Conservation (phyloP, 306 rosid species). For the Cicer bijugum region DNA sequence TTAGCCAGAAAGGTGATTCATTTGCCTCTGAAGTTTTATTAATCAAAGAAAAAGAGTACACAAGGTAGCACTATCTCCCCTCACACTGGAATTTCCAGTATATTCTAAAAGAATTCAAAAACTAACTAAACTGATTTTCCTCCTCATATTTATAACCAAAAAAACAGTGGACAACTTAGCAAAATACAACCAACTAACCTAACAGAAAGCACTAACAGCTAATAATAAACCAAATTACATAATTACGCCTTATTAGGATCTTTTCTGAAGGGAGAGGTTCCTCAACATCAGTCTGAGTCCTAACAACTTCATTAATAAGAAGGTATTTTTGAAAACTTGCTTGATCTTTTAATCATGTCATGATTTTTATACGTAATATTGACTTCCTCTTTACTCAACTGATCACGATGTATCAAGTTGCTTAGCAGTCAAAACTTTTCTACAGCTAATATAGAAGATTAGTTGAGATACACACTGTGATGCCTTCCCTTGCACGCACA, state of each 20-base stretch:
- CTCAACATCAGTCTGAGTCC: not conserved
- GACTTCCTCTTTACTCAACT: not conserved
- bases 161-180: not conserved
- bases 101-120: not conserved
- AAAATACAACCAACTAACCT: not conserved
- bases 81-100: conserved; percentile 2
- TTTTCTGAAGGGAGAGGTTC: not conserved
- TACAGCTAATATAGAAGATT: not conserved
- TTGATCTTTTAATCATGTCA: not conserved
- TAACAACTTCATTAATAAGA: not conserved
- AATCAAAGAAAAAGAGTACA: not conserved
- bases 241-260: not conserved
- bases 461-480: not conserved
- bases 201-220: not conserved
- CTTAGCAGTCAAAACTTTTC: not conserved
- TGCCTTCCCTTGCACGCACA: conserved; percentile 2
- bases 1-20: not conserved
- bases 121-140: not conserved
- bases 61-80: not conserved
- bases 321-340: not conserved
- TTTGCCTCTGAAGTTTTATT: not conserved
- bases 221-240: not conserved
- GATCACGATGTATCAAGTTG: not conserved
- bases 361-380: not conserved
- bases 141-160: not conserved